A percentile compares a stretch with the other conserved stretches of the same genome.
Evolutionary conservation across 139 green algal genomes (phyloP).

Genomic region (Trebouxia sp.): DNA sequence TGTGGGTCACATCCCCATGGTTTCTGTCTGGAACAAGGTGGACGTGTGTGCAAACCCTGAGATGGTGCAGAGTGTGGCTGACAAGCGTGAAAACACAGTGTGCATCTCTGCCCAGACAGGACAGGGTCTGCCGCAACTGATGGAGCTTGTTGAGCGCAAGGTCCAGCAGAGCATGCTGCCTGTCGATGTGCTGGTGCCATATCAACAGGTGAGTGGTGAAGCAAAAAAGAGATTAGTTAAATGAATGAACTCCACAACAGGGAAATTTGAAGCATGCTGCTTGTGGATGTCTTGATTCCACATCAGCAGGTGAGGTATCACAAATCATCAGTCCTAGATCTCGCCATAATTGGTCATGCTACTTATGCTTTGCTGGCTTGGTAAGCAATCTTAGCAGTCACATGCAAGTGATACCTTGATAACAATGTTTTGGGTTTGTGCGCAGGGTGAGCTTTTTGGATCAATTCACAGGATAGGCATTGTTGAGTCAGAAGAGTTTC

Average conservation of each 20-base stretch:
- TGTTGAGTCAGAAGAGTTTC: slow-evolving; percentile 43
- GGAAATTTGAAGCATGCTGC: too few species aligned
- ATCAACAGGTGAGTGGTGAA: slow-evolving; percentile 28
- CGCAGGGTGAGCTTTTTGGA: slow-evolving; percentile 49
- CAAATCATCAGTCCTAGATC: too few species aligned
- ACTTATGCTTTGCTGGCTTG: not conserved
- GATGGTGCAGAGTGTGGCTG: slow-evolving; percentile 51
- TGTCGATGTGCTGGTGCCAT: slow-evolving; percentile 52
- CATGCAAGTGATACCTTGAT: too few species aligned
- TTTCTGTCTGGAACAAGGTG: slow-evolving; percentile 97
- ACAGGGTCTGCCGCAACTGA: slow-evolving; percentile 68
- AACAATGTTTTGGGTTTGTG: too few species aligned
- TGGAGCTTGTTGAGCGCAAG: slow-evolving; percentile 55
- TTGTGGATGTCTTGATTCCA: too few species aligned
- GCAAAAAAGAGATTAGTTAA: not conserved
- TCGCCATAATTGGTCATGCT: too few species aligned
- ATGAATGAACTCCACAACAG: not conserved
- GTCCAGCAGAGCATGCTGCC: slow-evolving; percentile 53
- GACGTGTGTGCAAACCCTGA: slow-evolving; percentile 67
- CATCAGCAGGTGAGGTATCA: too few species aligned
- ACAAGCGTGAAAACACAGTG: slow-evolving; percentile 51
- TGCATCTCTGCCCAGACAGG: slow-evolving; percentile 51
- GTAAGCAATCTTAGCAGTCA: too few species aligned
- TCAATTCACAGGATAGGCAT: slow-evolving; percentile 45
- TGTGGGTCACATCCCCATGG: slow-evolving; percentile 62